Percentiles rank a stretch among this genome's conserved stretches.
These are phyloP conservation scores for Fusarium compactum DNA, from an alignment of 2,329 filamentous ascomycete species.

Conservation along the genomic window DNA sequence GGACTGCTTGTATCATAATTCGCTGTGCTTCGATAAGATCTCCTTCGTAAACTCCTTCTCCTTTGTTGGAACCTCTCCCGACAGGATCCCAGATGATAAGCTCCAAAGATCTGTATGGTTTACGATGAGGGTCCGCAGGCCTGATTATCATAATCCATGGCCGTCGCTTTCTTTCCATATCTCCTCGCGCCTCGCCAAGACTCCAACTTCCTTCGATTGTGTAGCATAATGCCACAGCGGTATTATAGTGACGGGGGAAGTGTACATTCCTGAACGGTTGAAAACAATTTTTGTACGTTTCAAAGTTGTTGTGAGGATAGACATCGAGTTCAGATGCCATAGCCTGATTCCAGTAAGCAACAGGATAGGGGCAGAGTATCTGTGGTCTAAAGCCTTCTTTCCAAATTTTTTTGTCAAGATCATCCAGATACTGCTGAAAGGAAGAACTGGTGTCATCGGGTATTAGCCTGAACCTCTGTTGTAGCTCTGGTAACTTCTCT, in stretches of 20 bases:
- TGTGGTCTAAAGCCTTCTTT: constrained; percentile 36
- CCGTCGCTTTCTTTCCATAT: constrained; percentile 50
- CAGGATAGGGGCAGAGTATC: constrained; percentile 54
- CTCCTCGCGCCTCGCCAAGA: constrained; percentile 28
- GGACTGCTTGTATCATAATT: constrained; percentile 56
- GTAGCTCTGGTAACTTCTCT: background rate
- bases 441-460: constrained; percentile 14
- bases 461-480: constrained; percentile 7
- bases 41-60: constrained; percentile 41
- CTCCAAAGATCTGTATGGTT: constrained; percentile 55
- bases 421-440: constrained; percentile 17
- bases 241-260: constrained; percentile 32
- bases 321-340: constrained; percentile 46
- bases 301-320: constrained; percentile 23
- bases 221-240: constrained; percentile 61
- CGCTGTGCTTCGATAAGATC: constrained; percentile 62
- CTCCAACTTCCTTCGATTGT: constrained; percentile 58
- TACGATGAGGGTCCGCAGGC: constrained; percentile 54
- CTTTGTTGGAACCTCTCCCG: constrained; percentile 41
- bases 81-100: constrained; percentile 67
- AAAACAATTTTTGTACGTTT: constrained; percentile 45
- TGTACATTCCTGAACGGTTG: constrained; percentile 21
- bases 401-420: constrained; percentile 6
- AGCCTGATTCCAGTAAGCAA: constrained; percentile 55
- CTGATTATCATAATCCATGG: constrained; percentile 66